Percentiles rank a stretch among this genome's conserved stretches.
These are phyloP conservation scores for Monilinia fructicola DNA, from an alignment of 2,329 filamentous ascomycete species.

Conservation along the genomic window DNA sequence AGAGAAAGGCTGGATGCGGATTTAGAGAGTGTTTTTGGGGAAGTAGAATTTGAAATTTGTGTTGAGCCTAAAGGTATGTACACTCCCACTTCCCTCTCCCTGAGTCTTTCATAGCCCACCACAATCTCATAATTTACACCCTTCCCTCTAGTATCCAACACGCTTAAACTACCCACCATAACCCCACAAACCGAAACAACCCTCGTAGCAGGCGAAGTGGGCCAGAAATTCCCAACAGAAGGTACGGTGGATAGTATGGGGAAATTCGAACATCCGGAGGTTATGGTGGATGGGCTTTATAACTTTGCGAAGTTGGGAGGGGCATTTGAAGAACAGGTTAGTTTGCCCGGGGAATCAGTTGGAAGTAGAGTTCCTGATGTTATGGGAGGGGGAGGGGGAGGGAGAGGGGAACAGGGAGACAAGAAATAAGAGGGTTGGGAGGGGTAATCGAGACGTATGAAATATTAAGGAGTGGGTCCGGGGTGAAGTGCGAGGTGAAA, in stretches of 20 bases:
- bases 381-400: background rate
- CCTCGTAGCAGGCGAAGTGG: constrained; percentile 23
- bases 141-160: constrained; percentile 4
- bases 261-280: constrained; percentile 24
- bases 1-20: background rate
- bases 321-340: constrained; percentile 31
- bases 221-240: constrained; percentile 30
- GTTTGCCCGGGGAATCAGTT: constrained; percentile 29
- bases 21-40: constrained; percentile 1
- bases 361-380: background rate
- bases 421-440: too few species aligned
- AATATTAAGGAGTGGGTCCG: too few species aligned
- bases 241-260: constrained; percentile 19
- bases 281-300: constrained; percentile 29
- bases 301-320: constrained; percentile 33
- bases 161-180: background rate
- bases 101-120: too few species aligned
- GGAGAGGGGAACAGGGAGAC: background rate
- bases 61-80: constrained; percentile 7
- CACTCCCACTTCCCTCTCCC: background rate
- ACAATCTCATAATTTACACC: background rate
- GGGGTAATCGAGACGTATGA: too few species aligned
- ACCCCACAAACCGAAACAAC: background rate
- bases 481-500: too few species aligned
- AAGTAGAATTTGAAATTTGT: constrained; percentile 8